Conservation (phyloP, 75 land plant genomes). For the Gnetum montanum region DNA sequence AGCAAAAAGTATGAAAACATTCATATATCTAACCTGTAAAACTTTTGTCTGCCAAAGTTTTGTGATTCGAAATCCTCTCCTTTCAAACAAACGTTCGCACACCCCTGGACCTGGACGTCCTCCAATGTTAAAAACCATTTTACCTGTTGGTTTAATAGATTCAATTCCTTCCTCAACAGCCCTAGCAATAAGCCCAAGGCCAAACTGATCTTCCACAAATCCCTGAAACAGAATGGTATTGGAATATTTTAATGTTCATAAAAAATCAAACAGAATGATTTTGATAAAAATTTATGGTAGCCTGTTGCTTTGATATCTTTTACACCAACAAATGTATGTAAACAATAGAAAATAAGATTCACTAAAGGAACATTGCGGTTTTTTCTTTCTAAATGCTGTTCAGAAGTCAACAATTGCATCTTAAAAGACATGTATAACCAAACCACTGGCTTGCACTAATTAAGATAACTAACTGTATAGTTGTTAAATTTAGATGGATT, state of each 20-base stretch:
- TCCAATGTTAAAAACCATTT: slow-evolving; percentile 95
- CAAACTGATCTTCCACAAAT: slow-evolving; percentile 98
- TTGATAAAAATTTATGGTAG: not conserved
- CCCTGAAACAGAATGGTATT: slow-evolving; percentile 38
- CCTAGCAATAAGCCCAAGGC: slow-evolving; percentile 90
- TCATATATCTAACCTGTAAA: slow-evolving; percentile 59
- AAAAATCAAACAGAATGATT: no score
- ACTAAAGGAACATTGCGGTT: no score
- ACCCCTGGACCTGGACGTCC: slow-evolving; percentile 98
- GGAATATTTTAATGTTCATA: not conserved
- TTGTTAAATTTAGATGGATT: no score
- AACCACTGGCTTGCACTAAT: no score
- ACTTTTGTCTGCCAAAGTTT: slow-evolving; percentile 98
- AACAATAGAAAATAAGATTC: no score
- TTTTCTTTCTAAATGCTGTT: no score
- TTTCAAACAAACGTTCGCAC: slow-evolving; percentile 78
- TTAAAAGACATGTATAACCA: no score
- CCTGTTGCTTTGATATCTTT: no score
- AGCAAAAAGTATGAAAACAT: no score
- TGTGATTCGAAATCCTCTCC: slow-evolving; percentile 74
- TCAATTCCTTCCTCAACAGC: slow-evolving; percentile 95
- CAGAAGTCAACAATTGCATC: no score
- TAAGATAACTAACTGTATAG: no score
- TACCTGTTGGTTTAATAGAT: slow-evolving; percentile 74
- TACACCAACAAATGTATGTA: no score